phyloP scores from a whole-genome alignment of 2,329 filamentous ascomycete species.

The Celoporthe dispersa region DNA sequence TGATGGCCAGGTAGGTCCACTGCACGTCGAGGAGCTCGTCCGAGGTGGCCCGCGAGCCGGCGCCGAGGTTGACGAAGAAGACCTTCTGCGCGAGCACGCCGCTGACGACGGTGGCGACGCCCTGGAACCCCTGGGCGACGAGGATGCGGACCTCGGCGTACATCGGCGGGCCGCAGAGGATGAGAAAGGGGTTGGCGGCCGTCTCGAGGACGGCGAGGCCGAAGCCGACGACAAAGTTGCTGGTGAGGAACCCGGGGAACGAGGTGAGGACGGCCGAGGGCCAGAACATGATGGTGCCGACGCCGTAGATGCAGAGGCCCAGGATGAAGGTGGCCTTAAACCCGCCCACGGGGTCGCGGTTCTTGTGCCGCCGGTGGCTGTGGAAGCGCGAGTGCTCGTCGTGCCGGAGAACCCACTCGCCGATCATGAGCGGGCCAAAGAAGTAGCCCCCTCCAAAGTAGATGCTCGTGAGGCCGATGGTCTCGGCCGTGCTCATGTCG shows the following conservation, averaged over 20 bases:
- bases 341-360: slow-evolving; percentile 58
- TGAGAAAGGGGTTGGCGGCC: slow-evolving; percentile 75
- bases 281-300: slow-evolving; percentile 86
- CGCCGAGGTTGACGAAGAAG: slow-evolving; percentile 66
- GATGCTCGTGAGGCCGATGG: slow-evolving; percentile 68
- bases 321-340: slow-evolving; percentile 83
- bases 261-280: slow-evolving; percentile 75
- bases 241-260: slow-evolving; percentile 78
- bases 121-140: slow-evolving; percentile 77
- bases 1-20: slow-evolving; percentile 85
- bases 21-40: slow-evolving; percentile 73
- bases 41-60: slow-evolving; percentile 37
- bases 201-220: slow-evolving; percentile 80
- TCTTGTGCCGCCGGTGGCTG: slow-evolving; percentile 37
- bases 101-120: slow-evolving; percentile 73
- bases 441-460: slow-evolving; percentile 76
- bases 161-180: slow-evolving; percentile 72
- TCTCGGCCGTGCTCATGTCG: slow-evolving; percentile 64
- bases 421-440: slow-evolving; percentile 70
- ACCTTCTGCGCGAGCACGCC: slow-evolving; percentile 74
- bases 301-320: slow-evolving; percentile 74
- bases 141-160: slow-evolving; percentile 77
- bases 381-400: slow-evolving; percentile 62
- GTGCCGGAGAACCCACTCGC: slow-evolving; percentile 70
- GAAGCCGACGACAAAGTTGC: slow-evolving; percentile 75